phyloP scores from a whole-genome alignment of 495 filamentous ascomycete genomes.

The Aspergillus diversus region DNA sequence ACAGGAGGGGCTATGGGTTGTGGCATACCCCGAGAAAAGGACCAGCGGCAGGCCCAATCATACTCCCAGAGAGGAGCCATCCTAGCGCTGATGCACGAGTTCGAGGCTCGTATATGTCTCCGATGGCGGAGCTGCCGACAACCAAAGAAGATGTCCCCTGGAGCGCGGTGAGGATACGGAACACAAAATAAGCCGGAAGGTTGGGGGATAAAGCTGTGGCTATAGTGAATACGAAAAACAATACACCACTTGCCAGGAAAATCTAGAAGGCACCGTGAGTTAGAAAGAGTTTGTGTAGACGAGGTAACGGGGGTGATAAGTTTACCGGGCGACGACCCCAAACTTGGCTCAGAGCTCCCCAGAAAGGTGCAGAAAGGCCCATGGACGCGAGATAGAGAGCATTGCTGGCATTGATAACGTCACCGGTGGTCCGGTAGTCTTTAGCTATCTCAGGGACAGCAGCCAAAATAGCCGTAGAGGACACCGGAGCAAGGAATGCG shows the following conservation, averaged over 20 bases:
- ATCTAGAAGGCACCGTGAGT: slow-evolving; percentile 42
- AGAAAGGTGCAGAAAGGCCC: slow-evolving; percentile 68
- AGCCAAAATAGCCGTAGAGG: slow-evolving; percentile 69
- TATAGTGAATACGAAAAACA: slow-evolving; percentile 66
- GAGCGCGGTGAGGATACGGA: slow-evolving; percentile 70
- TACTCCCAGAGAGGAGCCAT: slow-evolving; percentile 70
- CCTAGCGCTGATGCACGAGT: slow-evolving; percentile 70
- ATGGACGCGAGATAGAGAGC: slow-evolving; percentile 71
- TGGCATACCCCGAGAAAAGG: slow-evolving; percentile 59
- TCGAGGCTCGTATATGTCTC: slow-evolving; percentile 65
- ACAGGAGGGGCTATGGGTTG: slow-evolving; percentile 3
- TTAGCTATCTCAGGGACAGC: slow-evolving; percentile 69
- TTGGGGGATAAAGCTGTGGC: slow-evolving; percentile 71
- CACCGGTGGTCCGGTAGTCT: slow-evolving; percentile 63
- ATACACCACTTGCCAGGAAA: slow-evolving; percentile 55
- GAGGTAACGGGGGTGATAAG: neutral
- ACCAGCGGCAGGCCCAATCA: slow-evolving; percentile 72
- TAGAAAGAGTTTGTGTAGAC: slow-evolving; percentile 9
- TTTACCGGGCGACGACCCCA: slow-evolving; percentile 65
- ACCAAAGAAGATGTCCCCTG: slow-evolving; percentile 72
- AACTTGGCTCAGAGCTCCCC: slow-evolving; percentile 69
- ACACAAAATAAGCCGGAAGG: slow-evolving; percentile 67
- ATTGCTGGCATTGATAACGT: slow-evolving; percentile 70
- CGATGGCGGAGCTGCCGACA: slow-evolving; percentile 66
- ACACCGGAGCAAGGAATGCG: slow-evolving; percentile 69